A percentile compares a stretch with the other conserved stretches of the same genome.
Conservation (phyloP, 257 asterid genomes). For the Voacanga thouarsii region DNA sequence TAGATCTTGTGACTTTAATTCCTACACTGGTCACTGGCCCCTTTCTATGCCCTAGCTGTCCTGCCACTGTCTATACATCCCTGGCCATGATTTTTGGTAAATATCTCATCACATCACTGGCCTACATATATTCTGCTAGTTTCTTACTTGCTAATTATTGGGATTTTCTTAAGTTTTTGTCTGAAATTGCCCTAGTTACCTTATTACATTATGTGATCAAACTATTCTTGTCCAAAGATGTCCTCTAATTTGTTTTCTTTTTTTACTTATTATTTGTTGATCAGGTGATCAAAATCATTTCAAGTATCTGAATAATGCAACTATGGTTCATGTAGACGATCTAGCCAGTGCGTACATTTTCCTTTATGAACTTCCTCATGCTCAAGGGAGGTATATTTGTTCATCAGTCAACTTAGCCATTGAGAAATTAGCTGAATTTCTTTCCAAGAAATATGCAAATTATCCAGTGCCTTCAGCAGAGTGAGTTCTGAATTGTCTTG, state of each 20-base stretch:
- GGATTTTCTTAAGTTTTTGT: not conserved
- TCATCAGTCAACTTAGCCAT: conserved; percentile 31
- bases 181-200: not conserved
- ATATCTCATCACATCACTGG: not conserved
- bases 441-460: conserved; percentile 30
- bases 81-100: conserved; percentile 48
- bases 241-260: too few relatives aligned
- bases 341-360: conserved; percentile 41
- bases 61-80: conserved; percentile 31
- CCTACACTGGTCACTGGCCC: conserved; percentile 64
- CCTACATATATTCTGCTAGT: too few relatives aligned
- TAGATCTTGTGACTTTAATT: conserved; percentile 45
- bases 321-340: conserved; percentile 41
- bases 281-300: conserved; percentile 23
- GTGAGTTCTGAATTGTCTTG: conserved; percentile 15
- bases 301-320: conserved; percentile 6
- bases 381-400: conserved; percentile 53
- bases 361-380: conserved; percentile 32
- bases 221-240: too few relatives aligned
- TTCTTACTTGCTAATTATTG: too few relatives aligned
- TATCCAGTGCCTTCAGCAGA: conserved; percentile 23
- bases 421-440: conserved; percentile 32
- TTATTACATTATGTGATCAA: too few relatives aligned
- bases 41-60: conserved; percentile 41
- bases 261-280: not conserved